A percentile compares a stretch with the other conserved stretches of the same genome.
Conservation (phyloP, 139 green algal genomes). For the Chloropicon primus region DNA sequence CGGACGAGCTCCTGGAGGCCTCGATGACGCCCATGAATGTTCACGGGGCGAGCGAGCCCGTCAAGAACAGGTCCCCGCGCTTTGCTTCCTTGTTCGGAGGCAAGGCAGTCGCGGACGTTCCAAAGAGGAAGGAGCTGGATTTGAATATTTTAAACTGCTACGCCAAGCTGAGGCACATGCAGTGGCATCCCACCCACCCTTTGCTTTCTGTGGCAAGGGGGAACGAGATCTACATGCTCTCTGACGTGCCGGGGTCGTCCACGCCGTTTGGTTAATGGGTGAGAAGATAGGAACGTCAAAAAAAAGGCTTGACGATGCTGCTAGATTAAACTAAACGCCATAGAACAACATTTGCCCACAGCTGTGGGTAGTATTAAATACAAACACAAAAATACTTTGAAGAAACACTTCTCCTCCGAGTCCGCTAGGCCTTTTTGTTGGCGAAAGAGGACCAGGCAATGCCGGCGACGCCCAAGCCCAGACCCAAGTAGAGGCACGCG, state of each 20-base stretch:
- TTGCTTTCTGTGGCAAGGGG: background rate
- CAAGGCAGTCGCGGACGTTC: background rate
- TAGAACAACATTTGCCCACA: too few relatives aligned
- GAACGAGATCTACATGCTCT: background rate
- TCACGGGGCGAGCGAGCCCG: background rate
- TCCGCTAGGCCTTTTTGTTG: too few relatives aligned
- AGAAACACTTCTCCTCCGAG: too few relatives aligned
- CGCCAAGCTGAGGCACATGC: background rate
- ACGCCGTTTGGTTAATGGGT: too few relatives aligned
- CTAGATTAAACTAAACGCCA: too few relatives aligned
- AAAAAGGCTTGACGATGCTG: too few relatives aligned
- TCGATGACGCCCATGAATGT: slow-evolving; percentile 9
- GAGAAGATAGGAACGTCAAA: too few relatives aligned
- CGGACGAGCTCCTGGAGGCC: slow-evolving; percentile 53
- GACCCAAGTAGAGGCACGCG: too few relatives aligned
- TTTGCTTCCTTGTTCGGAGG: background rate
- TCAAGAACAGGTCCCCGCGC: background rate
- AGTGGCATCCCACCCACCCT: background rate
- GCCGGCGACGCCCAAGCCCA: too few relatives aligned
- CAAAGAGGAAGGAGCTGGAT: background rate
- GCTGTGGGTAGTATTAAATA: too few relatives aligned
- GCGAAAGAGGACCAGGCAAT: too few relatives aligned
- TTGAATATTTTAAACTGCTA: background rate
- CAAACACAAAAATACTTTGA: too few relatives aligned
- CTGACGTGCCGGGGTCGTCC: background rate